A percentile compares a stretch with the other conserved stretches of the same genome.
Conservation (phyloP, 169 alveolate genomes). For the Plasmodium gonderi region DNA sequence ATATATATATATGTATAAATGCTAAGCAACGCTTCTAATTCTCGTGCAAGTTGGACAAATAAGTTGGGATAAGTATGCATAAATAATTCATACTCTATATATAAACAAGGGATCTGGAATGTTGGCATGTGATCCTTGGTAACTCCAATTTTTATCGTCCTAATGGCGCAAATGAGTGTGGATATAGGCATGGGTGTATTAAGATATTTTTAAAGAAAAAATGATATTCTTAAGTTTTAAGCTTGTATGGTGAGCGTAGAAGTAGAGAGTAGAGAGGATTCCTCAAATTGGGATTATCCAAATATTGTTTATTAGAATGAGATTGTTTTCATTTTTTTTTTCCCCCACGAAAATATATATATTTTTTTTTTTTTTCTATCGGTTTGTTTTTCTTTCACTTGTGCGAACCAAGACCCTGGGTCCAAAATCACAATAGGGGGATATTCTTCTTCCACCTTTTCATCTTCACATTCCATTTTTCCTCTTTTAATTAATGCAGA, state of each 20-base stretch:
- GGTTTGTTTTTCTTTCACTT: conserved; percentile 6
- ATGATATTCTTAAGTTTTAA: not conserved
- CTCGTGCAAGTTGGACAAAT: not conserved
- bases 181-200: not conserved
- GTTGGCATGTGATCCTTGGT: conserved; percentile 47
- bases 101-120: conserved; percentile 51
- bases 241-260: too few relatives aligned
- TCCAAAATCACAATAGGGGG: conserved; percentile 57
- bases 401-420: conserved; percentile 68
- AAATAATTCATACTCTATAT: conserved; percentile 43
- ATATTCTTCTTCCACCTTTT: conserved; percentile 12
- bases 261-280: too few relatives aligned
- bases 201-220: not conserved
- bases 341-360: not conserved
- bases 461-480: conserved; percentile 33
- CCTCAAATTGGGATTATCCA: not conserved
- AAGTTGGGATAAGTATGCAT: not conserved
- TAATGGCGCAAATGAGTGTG: not conserved
- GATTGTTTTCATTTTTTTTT: not conserved
- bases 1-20: not conserved
- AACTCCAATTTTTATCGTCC: conserved; percentile 71
- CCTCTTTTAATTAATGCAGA: not conserved
- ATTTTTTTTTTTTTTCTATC: not conserved
- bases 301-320: not conserved
- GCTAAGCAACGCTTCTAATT: too few relatives aligned